phyloP scores from a whole-genome alignment of 208 protist genomes.

The Leishmania arabica region DNA sequence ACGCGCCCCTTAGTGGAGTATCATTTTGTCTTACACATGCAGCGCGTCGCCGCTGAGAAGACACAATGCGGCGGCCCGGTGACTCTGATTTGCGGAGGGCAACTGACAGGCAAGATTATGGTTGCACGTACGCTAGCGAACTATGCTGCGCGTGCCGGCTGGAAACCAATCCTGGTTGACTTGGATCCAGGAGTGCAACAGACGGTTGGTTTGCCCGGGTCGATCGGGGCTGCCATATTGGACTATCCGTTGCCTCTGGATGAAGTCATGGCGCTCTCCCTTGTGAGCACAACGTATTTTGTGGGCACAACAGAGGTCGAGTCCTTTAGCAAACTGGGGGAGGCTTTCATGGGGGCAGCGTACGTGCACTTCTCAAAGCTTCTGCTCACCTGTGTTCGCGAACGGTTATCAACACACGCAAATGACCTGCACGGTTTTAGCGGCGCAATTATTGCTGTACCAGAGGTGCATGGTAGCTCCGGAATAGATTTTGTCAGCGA shows the following conservation, averaged over 20 bases:
- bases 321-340: conserved; percentile 31
- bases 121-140: conserved; percentile 69
- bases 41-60: conserved; percentile 50
- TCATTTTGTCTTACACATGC: conserved; percentile 71
- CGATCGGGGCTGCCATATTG: conserved; percentile 61
- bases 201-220: conserved; percentile 64
- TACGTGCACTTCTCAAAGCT: conserved; percentile 69
- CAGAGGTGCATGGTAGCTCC: conserved; percentile 62
- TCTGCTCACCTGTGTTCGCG: conserved; percentile 37
- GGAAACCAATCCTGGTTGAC: conserved; percentile 79
- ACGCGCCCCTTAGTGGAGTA: conserved; percentile 78
- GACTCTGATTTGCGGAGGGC: conserved; percentile 70
- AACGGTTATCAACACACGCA: conserved; percentile 48
- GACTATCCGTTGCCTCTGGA: conserved; percentile 77
- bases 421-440: conserved; percentile 63
- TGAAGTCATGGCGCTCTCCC: conserved; percentile 52
- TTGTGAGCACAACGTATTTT: conserved; percentile 75
- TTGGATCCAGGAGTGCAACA: conserved; percentile 61
- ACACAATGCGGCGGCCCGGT: conserved; percentile 50
- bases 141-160: conserved; percentile 77
- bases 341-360: conserved; percentile 49
- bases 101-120: conserved; percentile 40
- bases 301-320: conserved; percentile 70
- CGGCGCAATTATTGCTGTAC: conserved; percentile 74
- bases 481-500: conserved; percentile 73